A percentile compares a stretch with the other conserved stretches of the same genome.
phyloP scores from a whole-genome alignment of 129 eudicot species.

The Flaveria brownii region DNA sequence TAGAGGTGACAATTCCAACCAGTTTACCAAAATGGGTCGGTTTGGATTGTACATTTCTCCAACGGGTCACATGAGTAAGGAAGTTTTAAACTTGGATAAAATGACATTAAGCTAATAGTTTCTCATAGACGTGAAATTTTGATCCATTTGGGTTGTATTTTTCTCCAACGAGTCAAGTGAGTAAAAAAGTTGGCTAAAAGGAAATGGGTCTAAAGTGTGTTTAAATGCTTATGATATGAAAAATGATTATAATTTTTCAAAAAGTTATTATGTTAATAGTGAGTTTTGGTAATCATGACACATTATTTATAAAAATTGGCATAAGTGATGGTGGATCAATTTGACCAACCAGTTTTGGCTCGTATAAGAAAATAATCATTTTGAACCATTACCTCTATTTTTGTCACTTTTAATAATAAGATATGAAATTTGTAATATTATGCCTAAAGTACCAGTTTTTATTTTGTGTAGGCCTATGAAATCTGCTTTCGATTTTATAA shows the following conservation, averaged over 20 bases:
- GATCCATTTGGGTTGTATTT: neutral
- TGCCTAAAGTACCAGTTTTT: conserved; percentile 17
- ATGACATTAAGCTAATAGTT: conserved; percentile 63
- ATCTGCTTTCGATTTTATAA: conserved; percentile 69
- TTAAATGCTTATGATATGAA: neutral
- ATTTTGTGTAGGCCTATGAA: conserved; percentile 68
- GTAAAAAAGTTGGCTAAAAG: neutral
- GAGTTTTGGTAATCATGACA: neutral
- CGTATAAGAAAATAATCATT: neutral
- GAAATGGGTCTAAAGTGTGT: neutral
- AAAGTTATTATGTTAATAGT: neutral
- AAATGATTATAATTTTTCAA: neutral
- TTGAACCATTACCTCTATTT: neutral
- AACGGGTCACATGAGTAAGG: neutral
- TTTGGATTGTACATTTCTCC: neutral
- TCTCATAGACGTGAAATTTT: neutral
- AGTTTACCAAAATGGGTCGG: neutral
- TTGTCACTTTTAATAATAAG: neutral
- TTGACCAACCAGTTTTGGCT: neutral
- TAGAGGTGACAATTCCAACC: neutral
- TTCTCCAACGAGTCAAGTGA: neutral
- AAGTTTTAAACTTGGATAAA: conserved; percentile 1
- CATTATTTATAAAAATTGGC: neutral
- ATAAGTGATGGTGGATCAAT: neutral
- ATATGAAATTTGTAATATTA: conserved; percentile 4